A percentile compares a stretch with the other conserved stretches of the same genome.
Evolutionary conservation across 495 filamentous ascomycete species (phyloP).

Genomic region (Hapsidospora chrysogenum): DNA sequence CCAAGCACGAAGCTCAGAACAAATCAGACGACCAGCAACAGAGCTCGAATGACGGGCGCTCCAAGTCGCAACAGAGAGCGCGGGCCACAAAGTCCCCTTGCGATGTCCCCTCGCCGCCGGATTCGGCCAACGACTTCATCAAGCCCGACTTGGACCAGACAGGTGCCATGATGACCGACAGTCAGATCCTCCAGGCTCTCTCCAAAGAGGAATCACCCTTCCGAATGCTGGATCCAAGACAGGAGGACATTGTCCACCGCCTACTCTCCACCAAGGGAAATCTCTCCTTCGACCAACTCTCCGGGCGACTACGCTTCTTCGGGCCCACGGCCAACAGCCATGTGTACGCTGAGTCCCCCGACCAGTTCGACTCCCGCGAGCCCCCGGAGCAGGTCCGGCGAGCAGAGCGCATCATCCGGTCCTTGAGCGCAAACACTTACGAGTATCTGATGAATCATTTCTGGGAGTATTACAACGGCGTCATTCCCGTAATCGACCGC

Average conservation of each 20-base stretch:
- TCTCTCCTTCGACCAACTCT: constrained; percentile 26
- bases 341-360: constrained; percentile 9
- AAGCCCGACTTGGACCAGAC: constrained; percentile 6
- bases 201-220: constrained; percentile 15
- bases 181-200: constrained; percentile 2
- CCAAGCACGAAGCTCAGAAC: constrained; percentile 20
- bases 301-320: constrained; percentile 26
- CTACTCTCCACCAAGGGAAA: constrained; percentile 24
- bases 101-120: constrained; percentile 12
- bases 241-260: constrained; percentile 22
- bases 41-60: constrained; percentile 4
- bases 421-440: constrained; percentile 23
- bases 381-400: constrained; percentile 20
- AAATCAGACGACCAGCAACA: constrained; percentile 5
- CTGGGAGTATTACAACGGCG: constrained; percentile 31
- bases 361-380: constrained; percentile 6
- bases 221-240: constrained; percentile 13
- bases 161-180: not conserved
- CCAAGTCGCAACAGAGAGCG: not conserved
- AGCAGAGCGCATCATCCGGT: constrained; percentile 25
- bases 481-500: constrained; percentile 28
- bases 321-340: constrained; percentile 28
- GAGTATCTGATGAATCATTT: constrained; percentile 35
- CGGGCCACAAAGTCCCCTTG: constrained; percentile 7
- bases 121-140: constrained; percentile 13